Conservation (phyloP, 2,329 filamentous ascomycete genomes). For the Colletotrichum musae region DNA sequence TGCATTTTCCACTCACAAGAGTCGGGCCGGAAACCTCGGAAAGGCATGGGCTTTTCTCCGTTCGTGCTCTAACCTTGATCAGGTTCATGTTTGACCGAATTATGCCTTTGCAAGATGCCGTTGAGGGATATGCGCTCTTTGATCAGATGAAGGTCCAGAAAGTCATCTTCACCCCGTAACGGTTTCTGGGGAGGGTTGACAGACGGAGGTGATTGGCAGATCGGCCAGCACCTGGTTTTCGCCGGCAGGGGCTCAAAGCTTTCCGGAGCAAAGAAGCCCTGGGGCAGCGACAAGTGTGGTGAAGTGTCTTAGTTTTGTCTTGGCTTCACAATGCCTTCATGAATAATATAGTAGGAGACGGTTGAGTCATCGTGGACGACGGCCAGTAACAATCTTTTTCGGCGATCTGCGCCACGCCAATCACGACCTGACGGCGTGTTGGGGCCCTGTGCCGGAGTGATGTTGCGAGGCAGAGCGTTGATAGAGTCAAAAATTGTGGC, state of each 20-base stretch:
- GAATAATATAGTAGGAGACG: conserved; percentile 86
- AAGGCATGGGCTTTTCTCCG: conserved; percentile 20
- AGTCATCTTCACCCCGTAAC: conserved; percentile 75
- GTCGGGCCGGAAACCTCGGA: not conserved
- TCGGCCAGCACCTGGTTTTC: not conserved
- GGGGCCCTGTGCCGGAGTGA: conserved; percentile 25
- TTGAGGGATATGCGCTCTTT: conserved; percentile 79
- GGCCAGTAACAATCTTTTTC: conserved; percentile 81
- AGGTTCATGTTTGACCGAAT: conserved; percentile 85
- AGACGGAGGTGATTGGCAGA: not conserved
- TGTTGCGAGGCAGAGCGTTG: conserved; percentile 53
- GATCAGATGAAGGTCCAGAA: conserved; percentile 82
- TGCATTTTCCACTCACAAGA: conserved; percentile 46
- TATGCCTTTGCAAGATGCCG: conserved; percentile 77
- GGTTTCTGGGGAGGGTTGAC: not conserved
- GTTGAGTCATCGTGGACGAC: conserved; percentile 86
- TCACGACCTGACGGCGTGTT: conserved; percentile 50
- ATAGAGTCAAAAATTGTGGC: conserved; percentile 79
- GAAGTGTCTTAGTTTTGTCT: conserved; percentile 75
- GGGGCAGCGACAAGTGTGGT: not conserved
- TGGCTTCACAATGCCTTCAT: conserved; percentile 90
- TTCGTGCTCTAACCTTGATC: conserved; percentile 4
- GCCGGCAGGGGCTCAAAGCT: not conserved
- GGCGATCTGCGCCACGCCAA: conserved; percentile 62
- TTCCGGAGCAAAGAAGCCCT: not conserved